Base-by-base conservation (phyloP, 441 rosid genomes). In the Arabidopsis hybrid region DNA sequence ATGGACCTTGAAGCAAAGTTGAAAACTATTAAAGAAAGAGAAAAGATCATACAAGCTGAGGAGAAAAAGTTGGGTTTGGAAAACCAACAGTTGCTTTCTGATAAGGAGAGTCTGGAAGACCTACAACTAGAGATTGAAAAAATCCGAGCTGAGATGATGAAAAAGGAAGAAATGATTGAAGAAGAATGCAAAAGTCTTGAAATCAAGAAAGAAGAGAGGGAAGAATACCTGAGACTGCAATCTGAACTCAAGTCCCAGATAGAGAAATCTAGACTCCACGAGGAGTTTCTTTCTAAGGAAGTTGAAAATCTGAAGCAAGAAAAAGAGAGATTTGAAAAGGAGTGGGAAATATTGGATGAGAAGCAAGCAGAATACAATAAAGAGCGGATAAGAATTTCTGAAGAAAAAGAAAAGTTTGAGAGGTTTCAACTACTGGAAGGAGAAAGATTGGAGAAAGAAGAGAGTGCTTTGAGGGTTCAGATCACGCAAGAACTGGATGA, bases 311-410 rank as follows among this genome's bases (percentile, higher is more conserved):
- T 95, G 79, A 87, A 88, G 69, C 85, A 74, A 75, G 94, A 95
- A 69, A 88, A 83, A 75, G 88, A 88, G 73, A 90, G 74, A 58
- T 92, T 90, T 83, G 91, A 90, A 85, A 87, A 85, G 75, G 97
- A 92, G 60, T 86, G 95, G 91, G 91, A 87, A 73, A 86, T 75
- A 72, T 81, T 94, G 84, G 94, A 90, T 85, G 92, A 83, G 79
- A 90, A 88, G 80, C 89, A 85, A 65, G 82, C 72, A 60, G 89
- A 84, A 65, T 79, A 82, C 50, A 71, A 39, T 58, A 80, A 84
- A 79, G 87, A 79, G 68, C 85, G 63, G 71, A 77, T 76, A 72
- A 69, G 57, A 60, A 65, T 85, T 78, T 79, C 60, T 63, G 85
- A 86, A 64, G 92, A 86, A 81, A 88, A 84, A 71, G 85, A 79